Percentiles rank a stretch among this genome's conserved stretches.
Evolutionary conservation across 1,284 basidiomycete genomes (phyloP).

Genomic region (Macrocystidia cucumis): DNA sequence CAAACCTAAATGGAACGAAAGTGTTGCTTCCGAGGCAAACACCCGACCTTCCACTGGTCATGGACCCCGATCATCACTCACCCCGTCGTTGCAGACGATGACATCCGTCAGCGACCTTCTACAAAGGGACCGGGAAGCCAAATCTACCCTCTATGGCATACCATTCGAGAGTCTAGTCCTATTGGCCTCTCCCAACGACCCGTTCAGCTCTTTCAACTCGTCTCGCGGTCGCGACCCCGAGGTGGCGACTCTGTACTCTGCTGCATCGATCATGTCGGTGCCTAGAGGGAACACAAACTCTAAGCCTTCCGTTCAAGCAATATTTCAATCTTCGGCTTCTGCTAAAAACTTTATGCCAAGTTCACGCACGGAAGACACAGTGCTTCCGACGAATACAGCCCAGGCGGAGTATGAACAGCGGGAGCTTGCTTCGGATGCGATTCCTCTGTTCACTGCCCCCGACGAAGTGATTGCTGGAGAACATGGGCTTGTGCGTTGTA

Average conservation of each 20-base stretch:
- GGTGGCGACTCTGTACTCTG: slow-evolving; percentile 79
- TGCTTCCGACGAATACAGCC: slow-evolving; percentile 30
- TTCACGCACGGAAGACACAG: slow-evolving; percentile 31
- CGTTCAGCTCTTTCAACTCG: slow-evolving; percentile 44
- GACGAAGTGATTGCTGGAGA: slow-evolving; percentile 74
- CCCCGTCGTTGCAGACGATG: slow-evolving; percentile 25
- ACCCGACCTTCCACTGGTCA: slow-evolving; percentile 21
- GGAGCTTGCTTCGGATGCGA: slow-evolving; percentile 79
- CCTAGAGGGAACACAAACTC: slow-evolving; percentile 25
- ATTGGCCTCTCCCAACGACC: slow-evolving; percentile 70
- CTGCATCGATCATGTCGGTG: slow-evolving; percentile 70
- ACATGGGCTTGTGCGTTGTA: slow-evolving; percentile 77
- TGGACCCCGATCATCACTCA: slow-evolving; percentile 19
- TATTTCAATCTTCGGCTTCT: slow-evolving; percentile 11
- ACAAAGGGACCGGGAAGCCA: slow-evolving; percentile 26
- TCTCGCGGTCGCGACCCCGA: slow-evolving; percentile 54
- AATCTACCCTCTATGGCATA: slow-evolving; percentile 54
- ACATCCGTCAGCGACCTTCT: slow-evolving; percentile 20
- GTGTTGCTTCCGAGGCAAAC: slow-evolving; percentile 15
- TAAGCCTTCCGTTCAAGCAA: slow-evolving; percentile 13
- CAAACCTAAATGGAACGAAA: slow-evolving; percentile 10
- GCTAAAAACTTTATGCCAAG: slow-evolving; percentile 15
- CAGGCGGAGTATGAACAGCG: slow-evolving; percentile 64
- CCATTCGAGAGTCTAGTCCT: slow-evolving; percentile 76
- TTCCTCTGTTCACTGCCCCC: slow-evolving; percentile 53